Evolutionary conservation across 805 yeast genomes (phyloP).

Genomic region (Hanseniaspora nectarophila): DNA sequence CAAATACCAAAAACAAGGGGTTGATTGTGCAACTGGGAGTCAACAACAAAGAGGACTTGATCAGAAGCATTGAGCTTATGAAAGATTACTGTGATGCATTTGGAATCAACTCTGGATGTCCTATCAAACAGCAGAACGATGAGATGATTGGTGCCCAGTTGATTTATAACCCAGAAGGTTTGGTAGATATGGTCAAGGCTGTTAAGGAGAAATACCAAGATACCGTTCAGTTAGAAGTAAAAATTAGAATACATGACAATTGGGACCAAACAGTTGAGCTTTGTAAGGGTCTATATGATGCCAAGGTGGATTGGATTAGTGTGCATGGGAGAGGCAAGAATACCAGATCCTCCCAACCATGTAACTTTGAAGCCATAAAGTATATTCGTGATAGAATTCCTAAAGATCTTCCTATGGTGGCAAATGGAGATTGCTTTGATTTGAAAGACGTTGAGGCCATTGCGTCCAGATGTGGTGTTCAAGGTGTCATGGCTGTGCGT

Average conservation of each 20-base stretch:
- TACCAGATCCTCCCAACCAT: conserved; percentile 77
- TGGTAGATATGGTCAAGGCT: conserved; percentile 70
- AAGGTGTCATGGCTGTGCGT: conserved; percentile 93
- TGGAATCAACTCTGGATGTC: conserved; percentile 95
- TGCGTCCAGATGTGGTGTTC: conserved; percentile 55
- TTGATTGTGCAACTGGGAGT: conserved; percentile 85
- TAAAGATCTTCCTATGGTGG: conserved; percentile 74
- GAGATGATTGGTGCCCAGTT: conserved; percentile 97
- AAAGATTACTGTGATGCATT: conserved; percentile 84
- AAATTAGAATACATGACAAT: conserved; percentile 77
- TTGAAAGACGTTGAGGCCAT: conserved; percentile 54
- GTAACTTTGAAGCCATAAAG: conserved; percentile 69
- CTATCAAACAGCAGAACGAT: conserved; percentile 83
- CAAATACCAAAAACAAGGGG: conserved; percentile 40
- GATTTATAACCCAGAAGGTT: conserved; percentile 70
- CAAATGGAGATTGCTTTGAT: conserved; percentile 88
- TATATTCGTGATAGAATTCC: conserved; percentile 37
- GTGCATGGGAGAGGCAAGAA: conserved; percentile 85
- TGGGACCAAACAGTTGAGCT: conserved; percentile 58
- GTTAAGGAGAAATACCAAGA: conserved; percentile 68
- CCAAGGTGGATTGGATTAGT: conserved; percentile 88
- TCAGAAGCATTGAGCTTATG: conserved; percentile 79
- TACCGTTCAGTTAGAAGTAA: conserved; percentile 70
- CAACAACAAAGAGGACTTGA: conserved; percentile 67
- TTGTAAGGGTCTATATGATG: conserved; percentile 61